Evolutionary conservation across 345 rosid genomes (phyloP).

Genomic region (Rhizophora apiculata): DNA sequence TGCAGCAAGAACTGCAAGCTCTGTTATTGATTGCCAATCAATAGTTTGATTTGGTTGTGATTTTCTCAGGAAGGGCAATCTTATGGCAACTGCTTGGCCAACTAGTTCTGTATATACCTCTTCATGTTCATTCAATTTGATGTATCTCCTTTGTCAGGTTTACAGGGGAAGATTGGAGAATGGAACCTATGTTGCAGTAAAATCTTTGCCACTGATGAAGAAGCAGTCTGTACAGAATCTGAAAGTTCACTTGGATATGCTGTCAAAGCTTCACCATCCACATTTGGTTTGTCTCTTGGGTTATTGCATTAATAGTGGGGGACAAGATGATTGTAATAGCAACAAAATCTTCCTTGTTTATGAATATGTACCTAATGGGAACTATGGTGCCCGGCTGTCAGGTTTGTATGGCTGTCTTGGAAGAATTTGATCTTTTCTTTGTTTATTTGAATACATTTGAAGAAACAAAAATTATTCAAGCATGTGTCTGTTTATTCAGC

Average conservation of each 20-base stretch:
- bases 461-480: not conserved
- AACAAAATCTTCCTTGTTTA: constrained; percentile 67
- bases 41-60: not conserved
- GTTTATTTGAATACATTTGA: too few species aligned
- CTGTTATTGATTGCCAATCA: not conserved
- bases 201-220: constrained; percentile 54
- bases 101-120: constrained; percentile 7
- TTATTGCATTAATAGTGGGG: constrained; percentile 57
- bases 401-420: constrained; percentile 40
- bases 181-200: constrained; percentile 66
- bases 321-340: constrained; percentile 44
- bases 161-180: constrained; percentile 77
- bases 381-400: constrained; percentile 67
- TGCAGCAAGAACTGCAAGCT: not conserved
- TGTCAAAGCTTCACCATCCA: constrained; percentile 90
- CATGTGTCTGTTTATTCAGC: not conserved
- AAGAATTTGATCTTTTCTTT: constrained; percentile 1
- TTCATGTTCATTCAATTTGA: constrained; percentile 3
- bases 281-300: constrained; percentile 83
- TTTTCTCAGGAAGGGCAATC: not conserved
- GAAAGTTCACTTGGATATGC: constrained; percentile 62
- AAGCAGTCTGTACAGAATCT: constrained; percentile 71
- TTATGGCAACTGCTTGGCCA: constrained; percentile 1
- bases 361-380: constrained; percentile 67
- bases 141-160: constrained; percentile 46